Evolutionary conservation across 768 basidiomycete species (phyloP), one percentile per base, ranked within the genome.

Genomic region (Mycena chlorophos): DNA sequence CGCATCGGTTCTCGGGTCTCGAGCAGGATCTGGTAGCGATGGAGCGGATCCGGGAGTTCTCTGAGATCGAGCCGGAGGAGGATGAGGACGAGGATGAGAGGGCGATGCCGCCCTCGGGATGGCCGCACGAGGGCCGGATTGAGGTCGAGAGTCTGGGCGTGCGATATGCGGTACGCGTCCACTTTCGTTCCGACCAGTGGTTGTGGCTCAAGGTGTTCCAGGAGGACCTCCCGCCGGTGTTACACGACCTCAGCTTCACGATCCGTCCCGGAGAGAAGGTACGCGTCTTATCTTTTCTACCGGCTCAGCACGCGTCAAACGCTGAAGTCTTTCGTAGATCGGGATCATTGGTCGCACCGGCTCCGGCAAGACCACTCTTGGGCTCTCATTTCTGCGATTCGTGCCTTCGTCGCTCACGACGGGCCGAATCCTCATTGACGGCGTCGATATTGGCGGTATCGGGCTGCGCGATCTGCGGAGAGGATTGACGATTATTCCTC

Each of bases 381-480:
- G 87, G 1, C 71, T 88, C 20, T 83, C 83, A 8, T 84, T 88
- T 71, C 87, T 88, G 80, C 80, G 87, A 34, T 88, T 88, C 61
- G 86, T 88, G 14, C 84, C 87, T 25, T 19, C 8, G 6, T 40
- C 39, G 59, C 82, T 85, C 2, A 78, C 78, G 3, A 73, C 80
- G 46, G 87, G 87, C 3, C 71, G 69, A 4, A 87, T 88, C 51
- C 39, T 75, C 6, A 72, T 88, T 30, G 86, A 87, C 60, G 82
- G 71, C 19, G 42, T 86, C 16, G 83, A 87, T 56, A 85, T 86
- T 58, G 73, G 83, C 19, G 72, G 73, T 47, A 78, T 88, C 46
- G 87, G 86, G 16, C 66, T 88, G 47, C 84, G 83, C 1, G 85
- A 88, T 63, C 71, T 90, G 26, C 76, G 88, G 31, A 80, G 78